Evolutionary conservation across 306 rosid genomes (phyloP).

Genomic region (Begonia peltatifolia): DNA sequence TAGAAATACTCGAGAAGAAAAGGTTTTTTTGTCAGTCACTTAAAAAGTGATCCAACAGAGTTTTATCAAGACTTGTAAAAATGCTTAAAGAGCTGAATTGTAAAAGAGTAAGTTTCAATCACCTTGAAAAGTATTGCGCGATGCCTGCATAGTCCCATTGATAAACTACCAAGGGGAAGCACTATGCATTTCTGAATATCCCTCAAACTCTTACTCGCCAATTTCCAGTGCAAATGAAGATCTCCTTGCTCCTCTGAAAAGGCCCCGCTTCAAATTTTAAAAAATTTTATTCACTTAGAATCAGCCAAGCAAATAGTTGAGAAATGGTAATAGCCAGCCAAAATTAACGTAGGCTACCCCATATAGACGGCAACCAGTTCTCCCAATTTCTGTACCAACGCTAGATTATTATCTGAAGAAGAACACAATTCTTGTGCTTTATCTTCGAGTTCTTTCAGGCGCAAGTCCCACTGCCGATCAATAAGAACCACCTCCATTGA

Average conservation of each 20-base stretch:
- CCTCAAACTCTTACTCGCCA: constrained; percentile 70
- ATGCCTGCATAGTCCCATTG: constrained; percentile 87
- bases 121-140: constrained; percentile 99
- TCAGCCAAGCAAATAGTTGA: background rate
- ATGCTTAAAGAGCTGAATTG: background rate
- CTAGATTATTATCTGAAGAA: constrained; percentile 50
- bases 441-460: constrained; percentile 73
- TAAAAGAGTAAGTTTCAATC: constrained; percentile 5
- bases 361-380: constrained; percentile 80
- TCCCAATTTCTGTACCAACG: constrained; percentile 78
- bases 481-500: constrained; percentile 82
- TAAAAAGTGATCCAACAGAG: no score
- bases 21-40: no score
- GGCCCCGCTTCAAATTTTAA: constrained; percentile 45
- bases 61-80: background rate
- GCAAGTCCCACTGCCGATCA: constrained; percentile 54
- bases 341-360: constrained; percentile 47
- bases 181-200: constrained; percentile 66
- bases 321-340: background rate
- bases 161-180: constrained; percentile 80
- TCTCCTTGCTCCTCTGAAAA: constrained; percentile 79
- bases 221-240: constrained; percentile 69
- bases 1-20: no score
- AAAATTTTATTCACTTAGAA: constrained; percentile 7
- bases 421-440: constrained; percentile 69